phyloP scores from a whole-genome alignment of 345 rosid species.

The Gynandropsis gynandra region DNA sequence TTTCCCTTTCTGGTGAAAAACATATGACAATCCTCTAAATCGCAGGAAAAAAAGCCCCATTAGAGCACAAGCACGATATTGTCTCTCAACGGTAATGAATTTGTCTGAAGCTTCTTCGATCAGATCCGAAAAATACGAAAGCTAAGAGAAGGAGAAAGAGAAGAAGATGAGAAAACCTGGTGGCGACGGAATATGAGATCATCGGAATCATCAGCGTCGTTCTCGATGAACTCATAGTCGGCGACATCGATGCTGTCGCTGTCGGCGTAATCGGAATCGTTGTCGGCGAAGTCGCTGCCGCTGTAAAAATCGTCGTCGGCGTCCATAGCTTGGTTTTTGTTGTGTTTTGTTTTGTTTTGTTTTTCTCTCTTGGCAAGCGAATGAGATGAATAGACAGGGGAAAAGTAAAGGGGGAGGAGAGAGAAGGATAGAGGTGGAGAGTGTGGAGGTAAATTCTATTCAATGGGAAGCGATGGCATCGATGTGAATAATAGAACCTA shows the following conservation, averaged over 20 bases:
- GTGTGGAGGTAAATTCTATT: too few species aligned
- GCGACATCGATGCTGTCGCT: slow-evolving; percentile 48
- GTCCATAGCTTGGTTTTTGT: too few species aligned
- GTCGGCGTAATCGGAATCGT: slow-evolving; percentile 33
- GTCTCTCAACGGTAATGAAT: background rate
- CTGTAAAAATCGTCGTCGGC: slow-evolving; percentile 77
- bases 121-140: background rate
- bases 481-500: too few species aligned
- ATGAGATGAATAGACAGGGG: too few species aligned
- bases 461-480: too few species aligned
- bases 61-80: background rate
- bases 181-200: slow-evolving; percentile 53
- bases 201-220: slow-evolving; percentile 68
- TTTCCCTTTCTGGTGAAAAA: too few species aligned
- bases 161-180: slow-evolving; percentile 33
- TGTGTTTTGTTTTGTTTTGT: background rate
- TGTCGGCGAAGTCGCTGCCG: slow-evolving; percentile 58
- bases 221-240: slow-evolving; percentile 64
- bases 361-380: too few species aligned
- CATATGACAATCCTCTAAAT: too few species aligned
- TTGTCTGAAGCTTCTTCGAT: too few species aligned
- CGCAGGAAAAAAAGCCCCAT: background rate
- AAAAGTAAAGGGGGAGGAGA: too few species aligned
- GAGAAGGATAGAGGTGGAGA: too few species aligned
- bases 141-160: slow-evolving; percentile 1